phyloP scores from a whole-genome alignment of 208 protist species.

The Herpetomonas tarakana region DNA sequence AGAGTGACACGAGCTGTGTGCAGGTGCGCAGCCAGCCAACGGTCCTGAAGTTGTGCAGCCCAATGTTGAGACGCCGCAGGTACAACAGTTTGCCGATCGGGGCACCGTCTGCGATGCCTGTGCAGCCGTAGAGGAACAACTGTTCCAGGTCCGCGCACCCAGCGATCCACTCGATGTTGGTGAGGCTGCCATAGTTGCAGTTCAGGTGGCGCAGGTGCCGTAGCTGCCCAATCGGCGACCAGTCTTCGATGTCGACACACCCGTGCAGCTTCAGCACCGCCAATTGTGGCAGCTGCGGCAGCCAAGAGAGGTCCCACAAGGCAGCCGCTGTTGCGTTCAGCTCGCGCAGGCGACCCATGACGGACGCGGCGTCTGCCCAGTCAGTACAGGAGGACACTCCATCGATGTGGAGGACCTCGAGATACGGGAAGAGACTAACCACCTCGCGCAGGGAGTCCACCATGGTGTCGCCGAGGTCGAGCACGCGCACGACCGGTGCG shows the following conservation, averaged over 20 bases:
- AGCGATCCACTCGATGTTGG: not conserved
- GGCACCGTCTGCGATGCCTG: not conserved
- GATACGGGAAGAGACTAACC: not conserved
- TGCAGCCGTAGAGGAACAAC: not conserved
- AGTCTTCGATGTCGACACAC: not conserved
- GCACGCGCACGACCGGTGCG: not conserved
- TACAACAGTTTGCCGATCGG: not conserved
- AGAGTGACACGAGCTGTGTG: not conserved
- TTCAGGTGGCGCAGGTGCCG: not conserved
- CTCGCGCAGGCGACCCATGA: not conserved
- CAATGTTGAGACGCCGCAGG: not conserved
- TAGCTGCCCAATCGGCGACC: not conserved
- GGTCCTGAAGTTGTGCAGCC: not conserved
- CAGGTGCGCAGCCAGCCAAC: not conserved
- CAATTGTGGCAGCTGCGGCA: not conserved
- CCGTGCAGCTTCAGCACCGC: not conserved
- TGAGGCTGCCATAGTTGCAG: not conserved
- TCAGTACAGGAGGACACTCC: not conserved
- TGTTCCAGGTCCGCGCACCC: not conserved
- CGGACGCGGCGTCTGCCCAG: not conserved
- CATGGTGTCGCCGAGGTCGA: not conserved
- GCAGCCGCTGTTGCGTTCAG: not conserved
- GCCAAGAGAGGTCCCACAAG: not conserved
- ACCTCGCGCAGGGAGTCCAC: not conserved
- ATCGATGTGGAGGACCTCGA: not conserved